Conservation (phyloP, 2,329 filamentous ascomycete species). For the Xylaria hypoxylon region DNA sequence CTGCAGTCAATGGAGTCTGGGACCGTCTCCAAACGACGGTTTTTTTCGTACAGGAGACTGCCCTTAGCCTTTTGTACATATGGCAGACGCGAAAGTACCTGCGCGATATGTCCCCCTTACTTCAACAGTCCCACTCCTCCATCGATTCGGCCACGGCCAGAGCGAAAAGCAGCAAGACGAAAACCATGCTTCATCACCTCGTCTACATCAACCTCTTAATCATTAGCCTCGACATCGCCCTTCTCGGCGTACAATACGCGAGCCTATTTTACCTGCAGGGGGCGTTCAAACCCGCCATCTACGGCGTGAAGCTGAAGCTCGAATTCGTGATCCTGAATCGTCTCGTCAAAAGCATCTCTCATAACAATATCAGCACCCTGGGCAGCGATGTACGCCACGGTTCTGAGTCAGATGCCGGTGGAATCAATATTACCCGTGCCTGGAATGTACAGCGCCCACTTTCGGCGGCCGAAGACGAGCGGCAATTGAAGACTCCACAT, state of each 20-base stretch:
- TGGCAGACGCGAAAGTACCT: conserved; percentile 46
- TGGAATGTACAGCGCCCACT: conserved; percentile 28
- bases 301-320: conserved; percentile 53
- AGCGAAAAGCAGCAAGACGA: conserved; percentile 33
- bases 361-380: conserved; percentile 24
- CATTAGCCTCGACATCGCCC: conserved; percentile 53
- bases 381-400: conserved; percentile 34
- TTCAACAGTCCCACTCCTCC: conserved; percentile 23
- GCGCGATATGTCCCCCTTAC: conserved; percentile 32
- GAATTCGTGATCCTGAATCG: conserved; percentile 53
- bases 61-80: conserved; percentile 50
- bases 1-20: conserved; percentile 45
- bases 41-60: conserved; percentile 51
- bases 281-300: conserved; percentile 51
- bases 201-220: conserved; percentile 55
- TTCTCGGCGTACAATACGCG: conserved; percentile 54
- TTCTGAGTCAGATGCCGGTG: conserved; percentile 26
- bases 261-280: conserved; percentile 54
- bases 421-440: conserved; percentile 17
- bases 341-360: conserved; percentile 46
- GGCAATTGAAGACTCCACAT: conserved; percentile 33
- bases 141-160: conserved; percentile 28
- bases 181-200: conserved; percentile 49
- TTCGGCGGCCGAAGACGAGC: conserved; percentile 27
- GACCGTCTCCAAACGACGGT: conserved; percentile 50